A percentile compares a stretch with the other conserved stretches of the same genome.
Conservation (phyloP, 2,329 filamentous ascomycete species). For the Colletotrichum sp. region DNA sequence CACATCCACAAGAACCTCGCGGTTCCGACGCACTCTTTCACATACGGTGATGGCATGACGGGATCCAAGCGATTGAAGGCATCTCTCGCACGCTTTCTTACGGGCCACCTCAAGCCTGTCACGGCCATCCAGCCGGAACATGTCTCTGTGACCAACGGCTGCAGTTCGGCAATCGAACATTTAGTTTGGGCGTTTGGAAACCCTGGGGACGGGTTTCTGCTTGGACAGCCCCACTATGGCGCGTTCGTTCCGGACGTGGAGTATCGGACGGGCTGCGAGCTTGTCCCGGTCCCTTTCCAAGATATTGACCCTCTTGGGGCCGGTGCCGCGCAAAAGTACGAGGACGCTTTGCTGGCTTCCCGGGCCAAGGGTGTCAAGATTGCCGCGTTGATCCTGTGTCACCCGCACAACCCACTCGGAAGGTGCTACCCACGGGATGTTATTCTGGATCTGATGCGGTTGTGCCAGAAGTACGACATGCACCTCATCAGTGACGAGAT, state of each 20-base stretch:
- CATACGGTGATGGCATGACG: conserved; percentile 44
- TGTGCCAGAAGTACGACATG: conserved; percentile 33
- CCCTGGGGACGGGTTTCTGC: conserved; percentile 42
- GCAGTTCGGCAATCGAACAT: conserved; percentile 45
- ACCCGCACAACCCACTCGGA: conserved; percentile 41
- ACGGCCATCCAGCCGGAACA: conserved; percentile 33
- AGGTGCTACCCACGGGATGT: neutral
- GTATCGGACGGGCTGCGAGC: conserved; percentile 40
- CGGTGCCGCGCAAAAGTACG: neutral
- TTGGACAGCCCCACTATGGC: conserved; percentile 52
- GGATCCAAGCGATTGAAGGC: conserved; percentile 38
- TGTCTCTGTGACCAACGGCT: conserved; percentile 43
- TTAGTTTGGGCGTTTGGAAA: conserved; percentile 42
- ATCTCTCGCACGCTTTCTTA: conserved; percentile 40
- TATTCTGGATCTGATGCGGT: neutral
- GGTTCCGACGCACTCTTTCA: conserved; percentile 39
- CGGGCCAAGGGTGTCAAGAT: conserved; percentile 24
- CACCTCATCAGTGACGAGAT: conserved; percentile 54
- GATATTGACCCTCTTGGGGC: neutral
- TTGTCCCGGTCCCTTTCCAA: conserved; percentile 1
- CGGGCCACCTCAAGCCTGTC: conserved; percentile 32
- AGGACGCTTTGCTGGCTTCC: conserved; percentile 37
- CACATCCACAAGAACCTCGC: conserved; percentile 38
- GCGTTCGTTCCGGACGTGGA: conserved; percentile 51
- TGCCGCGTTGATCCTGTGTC: neutral